Conservation (phyloP, 169 alveolate genomes). For the Plasmodium chabaudi region DNA sequence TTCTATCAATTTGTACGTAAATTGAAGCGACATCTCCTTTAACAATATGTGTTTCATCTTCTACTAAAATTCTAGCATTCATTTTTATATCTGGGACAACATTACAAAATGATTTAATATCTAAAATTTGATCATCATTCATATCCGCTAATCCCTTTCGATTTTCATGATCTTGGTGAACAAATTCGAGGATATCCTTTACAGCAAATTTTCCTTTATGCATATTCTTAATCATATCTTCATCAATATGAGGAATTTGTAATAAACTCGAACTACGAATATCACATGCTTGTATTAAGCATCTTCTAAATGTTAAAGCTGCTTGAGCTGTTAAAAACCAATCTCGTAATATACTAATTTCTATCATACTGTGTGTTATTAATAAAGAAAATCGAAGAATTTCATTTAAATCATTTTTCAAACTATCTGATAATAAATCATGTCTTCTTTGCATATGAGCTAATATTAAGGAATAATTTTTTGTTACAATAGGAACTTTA, state of each 20-base stretch:
- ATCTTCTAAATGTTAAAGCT: conserved; percentile 90
- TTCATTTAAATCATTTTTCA: conserved; percentile 80
- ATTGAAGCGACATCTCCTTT: conserved; percentile 92
- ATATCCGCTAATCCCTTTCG: conserved; percentile 88
- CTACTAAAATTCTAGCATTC: conserved; percentile 86
- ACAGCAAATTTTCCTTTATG: conserved; percentile 88
- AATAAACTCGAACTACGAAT: conserved; percentile 86
- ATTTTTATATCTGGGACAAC: conserved; percentile 85
- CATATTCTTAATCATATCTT: conserved; percentile 79
- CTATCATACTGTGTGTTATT: conserved; percentile 91
- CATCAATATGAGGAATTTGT: conserved; percentile 93
- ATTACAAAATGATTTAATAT: conserved; percentile 89
- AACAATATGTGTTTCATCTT: conserved; percentile 90
- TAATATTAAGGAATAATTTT: conserved; percentile 84
- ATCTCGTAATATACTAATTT: conserved; percentile 87
- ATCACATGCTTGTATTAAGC: conserved; percentile 91
- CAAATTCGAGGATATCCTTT: conserved; percentile 86
- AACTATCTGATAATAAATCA: conserved; percentile 81
- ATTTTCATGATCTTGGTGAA: conserved; percentile 84
- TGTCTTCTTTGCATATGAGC: conserved; percentile 90
- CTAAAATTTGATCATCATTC: conserved; percentile 83
- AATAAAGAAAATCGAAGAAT: conserved; percentile 85
- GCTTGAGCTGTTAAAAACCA: conserved; percentile 88
- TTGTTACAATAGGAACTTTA: conserved; percentile 58
- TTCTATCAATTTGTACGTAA: conserved; percentile 85